phyloP scores from a whole-genome alignment of 192 early-diverging fungal genomes.

The Ambispora gerdemannii region DNA sequence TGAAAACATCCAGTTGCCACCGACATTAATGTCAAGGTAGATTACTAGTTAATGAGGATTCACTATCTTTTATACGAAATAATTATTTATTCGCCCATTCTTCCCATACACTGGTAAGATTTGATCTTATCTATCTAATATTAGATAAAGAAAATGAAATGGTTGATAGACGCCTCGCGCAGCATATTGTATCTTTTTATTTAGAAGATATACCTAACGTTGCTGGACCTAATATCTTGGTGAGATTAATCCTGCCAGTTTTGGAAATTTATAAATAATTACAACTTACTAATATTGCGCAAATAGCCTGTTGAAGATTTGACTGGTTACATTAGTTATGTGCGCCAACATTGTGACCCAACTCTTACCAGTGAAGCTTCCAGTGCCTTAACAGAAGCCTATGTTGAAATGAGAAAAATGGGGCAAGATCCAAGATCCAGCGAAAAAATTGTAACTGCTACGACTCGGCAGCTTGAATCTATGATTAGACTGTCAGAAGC shows the following conservation, averaged over 20 bases:
- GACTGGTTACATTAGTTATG: constrained; percentile 91
- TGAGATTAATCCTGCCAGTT: constrained; percentile 29
- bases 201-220: constrained; percentile 58
- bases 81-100: not conserved
- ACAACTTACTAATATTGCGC: too few relatives aligned
- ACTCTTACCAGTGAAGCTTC: constrained; percentile 62
- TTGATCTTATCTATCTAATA: constrained; percentile 90
- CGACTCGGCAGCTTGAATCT: constrained; percentile 92
- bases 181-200: constrained; percentile 86
- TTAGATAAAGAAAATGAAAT: constrained; percentile 86
- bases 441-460: constrained; percentile 76
- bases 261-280: too few relatives aligned
- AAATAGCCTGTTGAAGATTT: constrained; percentile 73
- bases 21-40: constrained; percentile 87
- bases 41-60: not conserved
- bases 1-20: constrained; percentile 88
- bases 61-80: not conserved
- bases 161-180: constrained; percentile 81
- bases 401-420: constrained; percentile 77
- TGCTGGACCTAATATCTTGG: constrained; percentile 45
- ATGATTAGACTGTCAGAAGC: constrained; percentile 97
- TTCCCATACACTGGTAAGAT: constrained; percentile 46
- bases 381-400: constrained; percentile 70
- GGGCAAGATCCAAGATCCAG: constrained; percentile 54
- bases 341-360: constrained; percentile 72